Evolutionary conservation across 805 yeast species (phyloP).

Genomic region (Priceomyces medius): DNA sequence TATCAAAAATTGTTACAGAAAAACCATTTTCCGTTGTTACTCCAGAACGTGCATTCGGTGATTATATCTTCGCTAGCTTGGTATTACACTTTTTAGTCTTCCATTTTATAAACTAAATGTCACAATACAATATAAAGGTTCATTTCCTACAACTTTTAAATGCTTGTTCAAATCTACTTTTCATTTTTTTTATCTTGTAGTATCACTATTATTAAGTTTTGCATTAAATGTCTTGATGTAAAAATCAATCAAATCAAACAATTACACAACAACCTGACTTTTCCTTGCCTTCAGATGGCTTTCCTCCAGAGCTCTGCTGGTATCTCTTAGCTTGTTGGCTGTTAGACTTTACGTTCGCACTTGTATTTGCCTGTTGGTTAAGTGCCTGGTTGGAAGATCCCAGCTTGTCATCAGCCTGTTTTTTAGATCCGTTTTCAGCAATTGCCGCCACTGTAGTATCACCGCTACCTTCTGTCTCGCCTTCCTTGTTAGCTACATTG

Average conservation of each 20-base stretch:
- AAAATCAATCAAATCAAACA: slow-evolving; percentile 12
- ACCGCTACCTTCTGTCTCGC: slow-evolving; percentile 7
- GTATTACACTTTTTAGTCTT: slow-evolving; percentile 83
- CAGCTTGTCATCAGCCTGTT: slow-evolving; percentile 3
- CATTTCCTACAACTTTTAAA: background rate
- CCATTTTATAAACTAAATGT: slow-evolving; percentile 76
- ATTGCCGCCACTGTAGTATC: slow-evolving; percentile 6
- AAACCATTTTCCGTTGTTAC: slow-evolving; percentile 16
- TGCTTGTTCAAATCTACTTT: background rate
- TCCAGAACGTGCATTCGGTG: slow-evolving; percentile 74
- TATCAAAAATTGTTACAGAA: slow-evolving; percentile 8
- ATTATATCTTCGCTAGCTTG: slow-evolving; percentile 82
- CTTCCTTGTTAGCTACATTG: slow-evolving; percentile 1
- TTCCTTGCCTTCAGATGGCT: slow-evolving; percentile 23
- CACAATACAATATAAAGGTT: background rate
- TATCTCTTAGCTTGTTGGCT: slow-evolving; percentile 13
- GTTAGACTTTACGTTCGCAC: slow-evolving; percentile 1
- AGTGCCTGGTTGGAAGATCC: slow-evolving; percentile 8
- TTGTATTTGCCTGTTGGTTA: slow-evolving; percentile 10
- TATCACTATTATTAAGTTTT: background rate
- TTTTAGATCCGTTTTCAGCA: background rate
- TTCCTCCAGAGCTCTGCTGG: slow-evolving; percentile 8
- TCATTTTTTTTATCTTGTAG: background rate
- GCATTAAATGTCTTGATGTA: background rate
- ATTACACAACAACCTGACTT: slow-evolving; percentile 39